A percentile compares a stretch with the other conserved stretches of the same genome.
phyloP scores from a whole-genome alignment of 139 green algal species.

The Eudorina sp. region DNA sequence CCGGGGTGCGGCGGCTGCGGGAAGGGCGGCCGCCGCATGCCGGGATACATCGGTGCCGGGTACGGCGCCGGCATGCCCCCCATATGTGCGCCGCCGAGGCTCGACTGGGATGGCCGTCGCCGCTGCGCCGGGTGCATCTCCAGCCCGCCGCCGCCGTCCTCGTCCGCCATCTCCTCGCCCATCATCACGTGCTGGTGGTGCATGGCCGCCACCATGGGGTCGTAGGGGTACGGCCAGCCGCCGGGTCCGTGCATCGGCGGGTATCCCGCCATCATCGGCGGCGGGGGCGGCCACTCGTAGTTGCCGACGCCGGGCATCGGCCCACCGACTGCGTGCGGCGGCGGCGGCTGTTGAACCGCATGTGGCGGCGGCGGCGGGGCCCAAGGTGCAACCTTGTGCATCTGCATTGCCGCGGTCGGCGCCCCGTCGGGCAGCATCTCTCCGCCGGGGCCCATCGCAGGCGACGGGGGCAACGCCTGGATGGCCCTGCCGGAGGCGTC shows the following conservation, averaged over 20 bases:
- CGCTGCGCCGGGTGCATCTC: not conserved
- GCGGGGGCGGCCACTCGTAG: constrained; percentile 22
- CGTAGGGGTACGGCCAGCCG: constrained; percentile 10
- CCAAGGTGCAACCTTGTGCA: constrained; percentile 28
- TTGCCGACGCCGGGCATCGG: not conserved
- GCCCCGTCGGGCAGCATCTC: not conserved
- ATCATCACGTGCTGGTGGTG: constrained; percentile 36
- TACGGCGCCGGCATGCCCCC: not conserved
- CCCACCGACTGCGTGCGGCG: not conserved
- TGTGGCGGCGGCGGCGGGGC: not conserved
- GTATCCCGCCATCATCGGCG: constrained; percentile 7
- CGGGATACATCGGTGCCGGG: not conserved
- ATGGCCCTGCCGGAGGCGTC: not conserved
- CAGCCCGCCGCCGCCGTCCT: not conserved
- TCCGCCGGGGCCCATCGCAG: not conserved
- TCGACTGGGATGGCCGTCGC: not conserved
- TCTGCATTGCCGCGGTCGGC: not conserved
- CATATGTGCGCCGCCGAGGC: not conserved
- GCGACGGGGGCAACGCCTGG: not conserved
- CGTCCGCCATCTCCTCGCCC: not conserved
- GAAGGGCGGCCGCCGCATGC: not conserved
- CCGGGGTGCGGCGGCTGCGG: not conserved
- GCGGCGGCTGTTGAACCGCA: not conserved
- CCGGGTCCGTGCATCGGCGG: not conserved
- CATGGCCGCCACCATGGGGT: constrained; percentile 28